These are phyloP conservation scores for Chlorella sp. DNA, from an alignment of 139 green algal species.

Conservation along the genomic window DNA sequence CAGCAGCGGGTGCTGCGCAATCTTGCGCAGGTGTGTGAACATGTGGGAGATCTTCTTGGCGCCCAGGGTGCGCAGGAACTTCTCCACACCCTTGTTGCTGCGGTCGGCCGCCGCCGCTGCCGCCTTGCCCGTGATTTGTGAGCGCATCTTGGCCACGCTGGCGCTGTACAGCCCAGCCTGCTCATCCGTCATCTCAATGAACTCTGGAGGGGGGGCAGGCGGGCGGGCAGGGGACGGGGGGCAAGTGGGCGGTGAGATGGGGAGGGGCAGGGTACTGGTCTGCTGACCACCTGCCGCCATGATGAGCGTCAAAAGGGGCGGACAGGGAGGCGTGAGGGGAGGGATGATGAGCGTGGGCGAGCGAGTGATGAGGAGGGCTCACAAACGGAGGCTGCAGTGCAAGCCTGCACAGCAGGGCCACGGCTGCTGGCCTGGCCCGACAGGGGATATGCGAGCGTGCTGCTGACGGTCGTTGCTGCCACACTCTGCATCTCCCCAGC, in stretches of 20 bases:
- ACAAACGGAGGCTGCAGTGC: no score
- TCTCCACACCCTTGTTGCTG: conserved; percentile 36
- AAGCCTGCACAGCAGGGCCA: neutral
- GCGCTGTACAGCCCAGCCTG: conserved; percentile 69
- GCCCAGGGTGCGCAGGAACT: conserved; percentile 55
- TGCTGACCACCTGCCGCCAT: no score
- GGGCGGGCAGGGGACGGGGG: neutral
- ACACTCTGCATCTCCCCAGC: neutral
- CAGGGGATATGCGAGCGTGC: neutral
- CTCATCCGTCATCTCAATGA: conserved; percentile 69
- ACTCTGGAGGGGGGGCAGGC: conserved; percentile 36
- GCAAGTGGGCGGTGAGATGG: neutral
- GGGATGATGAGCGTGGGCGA: neutral
- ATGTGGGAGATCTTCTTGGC: conserved; percentile 83
- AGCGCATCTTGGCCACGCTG: conserved; percentile 50
- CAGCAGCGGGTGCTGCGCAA: conserved; percentile 95
- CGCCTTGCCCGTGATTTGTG: conserved; percentile 37
- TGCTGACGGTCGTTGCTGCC: neutral
- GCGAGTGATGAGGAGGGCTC: neutral
- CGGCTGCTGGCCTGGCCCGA: neutral
- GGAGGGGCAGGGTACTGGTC: no score
- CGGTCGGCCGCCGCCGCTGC: conserved; percentile 23
- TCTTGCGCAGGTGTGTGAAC: conserved; percentile 94
- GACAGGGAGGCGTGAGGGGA: neutral
- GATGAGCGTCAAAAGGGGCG: neutral